Percentiles rank a stretch among this genome's conserved stretches.
Conservation (phyloP, 129 eudicot genomes). For the Scalesia atractyloides region DNA sequence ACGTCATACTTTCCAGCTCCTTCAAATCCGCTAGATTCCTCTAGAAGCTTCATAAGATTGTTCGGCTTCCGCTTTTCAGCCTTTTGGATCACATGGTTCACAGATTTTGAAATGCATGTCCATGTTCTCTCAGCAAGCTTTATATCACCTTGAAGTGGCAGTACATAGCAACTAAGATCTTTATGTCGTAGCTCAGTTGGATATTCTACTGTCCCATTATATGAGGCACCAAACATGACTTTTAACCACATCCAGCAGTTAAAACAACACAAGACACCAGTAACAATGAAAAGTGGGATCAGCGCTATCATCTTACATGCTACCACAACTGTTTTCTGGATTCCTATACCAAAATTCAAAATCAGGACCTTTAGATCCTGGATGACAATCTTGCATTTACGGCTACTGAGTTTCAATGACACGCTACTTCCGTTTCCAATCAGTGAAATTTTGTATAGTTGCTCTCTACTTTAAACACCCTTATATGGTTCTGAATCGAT, state of each 20-base stretch:
- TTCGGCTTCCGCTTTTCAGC: conserved; percentile 1
- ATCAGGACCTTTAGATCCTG: background rate
- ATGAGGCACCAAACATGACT: background rate
- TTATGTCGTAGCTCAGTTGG: background rate
- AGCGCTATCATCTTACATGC: background rate
- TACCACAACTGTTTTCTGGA: background rate
- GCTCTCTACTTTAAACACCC: conserved; percentile 10
- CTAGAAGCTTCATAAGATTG: conserved; percentile 1
- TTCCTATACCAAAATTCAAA: background rate
- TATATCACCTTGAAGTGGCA: conserved; percentile 9
- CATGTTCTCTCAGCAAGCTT: background rate
- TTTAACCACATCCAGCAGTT: background rate
- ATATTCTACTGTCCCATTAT: background rate
- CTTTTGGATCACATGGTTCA: background rate
- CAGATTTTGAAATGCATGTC: background rate
- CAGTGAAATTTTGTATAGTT: background rate
- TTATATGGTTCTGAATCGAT: background rate
- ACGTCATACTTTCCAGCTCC: background rate
- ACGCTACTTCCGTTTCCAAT: conserved; percentile 3
- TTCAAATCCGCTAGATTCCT: background rate
- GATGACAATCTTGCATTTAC: background rate
- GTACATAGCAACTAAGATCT: background rate
- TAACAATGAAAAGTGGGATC: background rate
- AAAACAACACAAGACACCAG: background rate
- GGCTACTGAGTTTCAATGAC: background rate